These are phyloP conservation scores for Acacia pycnantha DNA, from an alignment of 331 rosid species.

Conservation along the genomic window DNA sequence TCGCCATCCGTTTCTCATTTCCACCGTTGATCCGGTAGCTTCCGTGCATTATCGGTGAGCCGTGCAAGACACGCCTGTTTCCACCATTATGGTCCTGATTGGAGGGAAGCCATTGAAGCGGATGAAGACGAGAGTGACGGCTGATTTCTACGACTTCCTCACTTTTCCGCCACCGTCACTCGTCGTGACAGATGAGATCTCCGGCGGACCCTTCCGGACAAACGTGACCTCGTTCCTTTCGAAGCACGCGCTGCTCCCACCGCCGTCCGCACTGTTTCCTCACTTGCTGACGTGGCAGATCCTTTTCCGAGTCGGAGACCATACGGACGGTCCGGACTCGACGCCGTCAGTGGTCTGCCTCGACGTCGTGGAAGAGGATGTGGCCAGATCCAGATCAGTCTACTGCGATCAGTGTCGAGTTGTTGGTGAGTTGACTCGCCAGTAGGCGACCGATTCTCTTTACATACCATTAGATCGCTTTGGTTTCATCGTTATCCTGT, in stretches of 20 bases:
- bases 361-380: constrained; percentile 91
- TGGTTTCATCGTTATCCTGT: constrained; percentile 42
- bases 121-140: constrained; percentile 84
- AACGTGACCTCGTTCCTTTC: constrained; percentile 59
- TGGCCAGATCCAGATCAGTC: constrained; percentile 82
- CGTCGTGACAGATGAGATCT: constrained; percentile 22
- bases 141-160: constrained; percentile 77
- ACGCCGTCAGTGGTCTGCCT: constrained; percentile 62
- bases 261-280: constrained; percentile 80
- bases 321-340: constrained; percentile 43
- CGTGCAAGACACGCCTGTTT: constrained; percentile 38
- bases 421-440: constrained; percentile 83
- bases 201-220: constrained; percentile 66
- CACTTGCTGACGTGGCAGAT: constrained; percentile 93
- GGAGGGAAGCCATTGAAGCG: constrained; percentile 77
- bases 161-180: constrained; percentile 50
- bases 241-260: constrained; percentile 76
- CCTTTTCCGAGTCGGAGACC: constrained; percentile 65
- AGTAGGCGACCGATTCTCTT: constrained; percentile 26
- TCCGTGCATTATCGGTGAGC: not conserved
- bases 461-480: constrained; percentile 18
- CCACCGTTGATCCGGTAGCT: constrained; percentile 18
- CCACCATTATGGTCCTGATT: constrained; percentile 62
- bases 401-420: constrained; percentile 98
- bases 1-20: not conserved